Conservation (phyloP, 202 grass and related monocot genomes). For the Zoysia matrella region DNA sequence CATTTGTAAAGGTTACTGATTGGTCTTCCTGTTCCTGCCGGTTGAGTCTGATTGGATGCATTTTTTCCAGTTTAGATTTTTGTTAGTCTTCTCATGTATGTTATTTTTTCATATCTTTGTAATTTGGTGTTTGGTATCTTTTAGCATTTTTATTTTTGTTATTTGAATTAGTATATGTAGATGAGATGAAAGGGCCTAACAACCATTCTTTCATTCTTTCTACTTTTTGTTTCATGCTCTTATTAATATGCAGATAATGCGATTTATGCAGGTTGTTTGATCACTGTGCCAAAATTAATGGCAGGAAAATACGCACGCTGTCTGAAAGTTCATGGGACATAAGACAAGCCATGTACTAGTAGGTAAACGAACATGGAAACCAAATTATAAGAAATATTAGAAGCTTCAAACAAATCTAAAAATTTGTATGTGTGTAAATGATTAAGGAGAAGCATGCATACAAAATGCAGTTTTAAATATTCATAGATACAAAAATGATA, state of each 20-base stretch:
- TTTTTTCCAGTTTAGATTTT: conserved; percentile 12
- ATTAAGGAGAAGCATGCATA: too few relatives aligned
- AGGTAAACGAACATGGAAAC: too few relatives aligned
- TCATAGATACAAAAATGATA: too few relatives aligned
- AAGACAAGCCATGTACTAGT: too few relatives aligned
- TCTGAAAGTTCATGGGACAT: not conserved
- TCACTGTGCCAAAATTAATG: not conserved
- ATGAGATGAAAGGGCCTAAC: not conserved
- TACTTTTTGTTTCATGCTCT: not conserved
- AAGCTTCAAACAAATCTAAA: too few relatives aligned
- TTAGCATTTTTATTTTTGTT: not conserved
- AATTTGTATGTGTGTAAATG: too few relatives aligned
- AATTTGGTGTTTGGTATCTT: not conserved
- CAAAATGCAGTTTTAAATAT: too few relatives aligned
- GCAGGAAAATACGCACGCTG: not conserved
- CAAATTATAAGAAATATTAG: too few relatives aligned
- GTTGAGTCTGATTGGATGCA: conserved; percentile 7
- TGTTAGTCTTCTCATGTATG: not conserved
- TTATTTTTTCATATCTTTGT: not conserved
- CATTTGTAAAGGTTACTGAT: conserved; percentile 55
- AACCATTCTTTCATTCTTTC: not conserved
- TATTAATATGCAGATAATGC: not conserved
- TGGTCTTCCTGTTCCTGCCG: conserved; percentile 40
- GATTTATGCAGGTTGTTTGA: not conserved
- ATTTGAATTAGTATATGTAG: not conserved